Evolutionary conservation across 495 filamentous ascomycete species (phyloP).

Genomic region (Penicillium silybi): DNA sequence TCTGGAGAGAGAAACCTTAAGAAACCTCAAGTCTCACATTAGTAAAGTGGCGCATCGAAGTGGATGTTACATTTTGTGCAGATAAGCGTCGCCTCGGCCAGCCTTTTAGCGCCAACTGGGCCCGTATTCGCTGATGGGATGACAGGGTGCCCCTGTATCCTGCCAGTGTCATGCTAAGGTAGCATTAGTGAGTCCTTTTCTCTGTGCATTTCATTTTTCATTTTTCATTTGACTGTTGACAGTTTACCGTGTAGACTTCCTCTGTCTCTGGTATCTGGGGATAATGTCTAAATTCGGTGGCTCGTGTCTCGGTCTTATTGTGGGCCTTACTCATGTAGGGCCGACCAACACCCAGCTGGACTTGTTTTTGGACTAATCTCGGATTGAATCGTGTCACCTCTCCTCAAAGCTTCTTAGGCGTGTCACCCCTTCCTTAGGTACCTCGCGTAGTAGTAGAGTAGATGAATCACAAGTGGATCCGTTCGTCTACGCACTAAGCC

Average conservation of each 20-base stretch:
- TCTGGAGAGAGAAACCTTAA: neutral
- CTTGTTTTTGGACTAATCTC: neutral
- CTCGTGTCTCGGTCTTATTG: neutral
- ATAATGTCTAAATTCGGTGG: too few relatives aligned
- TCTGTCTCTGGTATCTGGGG: too few relatives aligned
- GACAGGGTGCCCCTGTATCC: neutral
- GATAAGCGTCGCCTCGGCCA: neutral
- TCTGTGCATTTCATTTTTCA: neutral
- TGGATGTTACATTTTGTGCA: neutral
- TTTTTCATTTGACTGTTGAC: neutral
- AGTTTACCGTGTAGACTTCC: too few relatives aligned
- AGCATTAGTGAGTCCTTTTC: neutral
- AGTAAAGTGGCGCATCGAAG: neutral
- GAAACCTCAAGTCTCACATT: neutral
- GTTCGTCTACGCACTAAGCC: neutral
- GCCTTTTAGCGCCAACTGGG: neutral
- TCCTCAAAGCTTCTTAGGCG: neutral
- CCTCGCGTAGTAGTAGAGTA: too few relatives aligned
- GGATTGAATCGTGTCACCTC: neutral
- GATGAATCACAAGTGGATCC: neutral
- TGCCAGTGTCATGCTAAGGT: neutral
- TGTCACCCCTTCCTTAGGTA: neutral
- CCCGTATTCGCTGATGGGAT: neutral
- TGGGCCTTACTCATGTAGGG: neutral
- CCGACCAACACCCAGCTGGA: neutral